These are phyloP conservation scores for Domatiomyces catenatus DNA, from an alignment of 2,329 filamentous ascomycete species.

Conservation along the genomic window DNA sequence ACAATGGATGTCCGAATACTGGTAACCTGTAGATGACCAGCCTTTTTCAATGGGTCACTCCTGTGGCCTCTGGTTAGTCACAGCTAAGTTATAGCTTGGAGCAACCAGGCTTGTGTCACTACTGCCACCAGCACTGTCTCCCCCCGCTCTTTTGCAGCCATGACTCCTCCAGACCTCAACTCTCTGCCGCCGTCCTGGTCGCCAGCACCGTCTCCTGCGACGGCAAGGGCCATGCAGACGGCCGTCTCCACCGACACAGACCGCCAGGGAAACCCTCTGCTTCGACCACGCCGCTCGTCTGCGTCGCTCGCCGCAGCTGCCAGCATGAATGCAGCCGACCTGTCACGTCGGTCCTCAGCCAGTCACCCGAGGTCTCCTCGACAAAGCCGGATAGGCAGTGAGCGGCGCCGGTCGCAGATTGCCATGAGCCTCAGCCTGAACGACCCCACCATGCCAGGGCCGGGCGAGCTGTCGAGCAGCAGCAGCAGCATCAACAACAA, in stretches of 20 bases:
- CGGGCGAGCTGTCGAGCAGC: slow-evolving; percentile 24
- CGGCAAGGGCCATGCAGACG: slow-evolving; percentile 18
- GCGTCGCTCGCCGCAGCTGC: slow-evolving; percentile 63
- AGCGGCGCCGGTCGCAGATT: slow-evolving; percentile 29
- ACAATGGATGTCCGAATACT: no score
- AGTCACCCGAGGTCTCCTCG: slow-evolving; percentile 23
- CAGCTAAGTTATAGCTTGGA: no score
- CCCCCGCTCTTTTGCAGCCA: slow-evolving; percentile 20
- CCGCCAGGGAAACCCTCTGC: slow-evolving; percentile 15
- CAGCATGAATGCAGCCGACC: slow-evolving; percentile 61
- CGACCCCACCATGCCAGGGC: slow-evolving; percentile 23
- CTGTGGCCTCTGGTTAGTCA: no score
- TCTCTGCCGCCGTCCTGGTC: slow-evolving; percentile 46
- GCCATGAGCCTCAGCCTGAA: slow-evolving; percentile 27
- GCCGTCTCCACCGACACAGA: slow-evolving; percentile 17
- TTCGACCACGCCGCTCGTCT: slow-evolving; percentile 43
- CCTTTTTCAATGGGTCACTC: no score
- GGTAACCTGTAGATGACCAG: no score
- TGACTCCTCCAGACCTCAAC: slow-evolving; percentile 58
- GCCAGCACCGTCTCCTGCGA: slow-evolving; percentile 25
- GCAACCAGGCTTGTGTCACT: no score
- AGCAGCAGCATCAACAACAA: slow-evolving; percentile 27
- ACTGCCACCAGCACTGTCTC: no score
- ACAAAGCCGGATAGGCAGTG: slow-evolving; percentile 20
- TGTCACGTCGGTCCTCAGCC: slow-evolving; percentile 33